Base-by-base conservation (phyloP, 805 yeast genomes). In the Hanseniaspora meyeri region DNA sequence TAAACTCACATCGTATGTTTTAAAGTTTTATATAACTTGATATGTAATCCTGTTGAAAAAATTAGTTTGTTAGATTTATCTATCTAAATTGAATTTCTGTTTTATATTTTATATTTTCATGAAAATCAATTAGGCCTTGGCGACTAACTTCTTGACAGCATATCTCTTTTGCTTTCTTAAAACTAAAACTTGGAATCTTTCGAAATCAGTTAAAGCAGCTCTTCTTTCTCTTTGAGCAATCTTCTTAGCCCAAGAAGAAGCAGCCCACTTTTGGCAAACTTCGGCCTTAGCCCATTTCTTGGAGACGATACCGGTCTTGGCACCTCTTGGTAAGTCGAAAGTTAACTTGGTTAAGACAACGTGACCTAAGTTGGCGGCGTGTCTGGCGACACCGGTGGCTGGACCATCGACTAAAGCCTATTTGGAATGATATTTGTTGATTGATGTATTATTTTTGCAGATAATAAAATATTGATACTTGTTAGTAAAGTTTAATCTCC, bases 161-260 rank as follows among this genome's bases (percentile, higher is more conserved):
- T 76, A 85, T 79, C 89, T 86, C 79, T 87, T 88, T 82, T 95
- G 97, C 84, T 91, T 93, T 86, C 86, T 93, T 75, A 89, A 83
- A 69, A 89, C 95, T 76, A 86, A 74, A 68, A 91, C 98, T 83
- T 91, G 96, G 96, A 93, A 93, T 84, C 99, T 90, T 82, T 93
- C 96, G 71, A 93, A 93, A 78, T 93, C 99, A 68, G 91, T 73
- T 75, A 95, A 85, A 72, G 83, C 79, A 70, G 95, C 77, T 83
- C 98, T 87, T 77, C 83, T 87, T 77, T 85, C 83, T 77, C 87
- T 88, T 77, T 87, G 85, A 73, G 95, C 96, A 70, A 93, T 85
- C 82, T 89, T 90, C 86, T 91, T 87, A 72, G 98, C 97, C 97
- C 97, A 89, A 57, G 96, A 74, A 64, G 97, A 78, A 68, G 85